phyloP scores from a whole-genome alignment of 2,329 filamentous ascomycete species.

The Nigrograna mackinnonii region DNA sequence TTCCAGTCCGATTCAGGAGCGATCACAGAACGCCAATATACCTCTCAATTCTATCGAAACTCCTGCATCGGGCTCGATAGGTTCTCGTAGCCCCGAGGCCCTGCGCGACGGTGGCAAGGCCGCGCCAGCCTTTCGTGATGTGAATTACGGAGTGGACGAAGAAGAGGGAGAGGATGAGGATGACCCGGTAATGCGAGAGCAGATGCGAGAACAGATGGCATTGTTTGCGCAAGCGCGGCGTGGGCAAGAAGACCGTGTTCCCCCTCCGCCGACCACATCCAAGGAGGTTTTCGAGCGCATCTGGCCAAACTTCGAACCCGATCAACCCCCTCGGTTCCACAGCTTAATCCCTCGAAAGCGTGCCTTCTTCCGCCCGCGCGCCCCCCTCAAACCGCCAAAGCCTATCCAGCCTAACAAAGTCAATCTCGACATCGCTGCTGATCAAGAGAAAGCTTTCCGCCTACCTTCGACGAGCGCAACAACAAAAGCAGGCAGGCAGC shows the following conservation, averaged over 20 bases:
- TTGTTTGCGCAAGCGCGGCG: conserved; percentile 32
- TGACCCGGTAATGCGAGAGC: conserved; percentile 34
- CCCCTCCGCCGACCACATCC: conserved; percentile 71
- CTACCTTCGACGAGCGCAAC: conserved; percentile 61
- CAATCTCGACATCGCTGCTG: conserved; percentile 80
- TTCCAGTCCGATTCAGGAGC: conserved; percentile 28
- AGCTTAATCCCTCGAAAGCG: conserved; percentile 81
- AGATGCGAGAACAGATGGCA: conserved; percentile 19
- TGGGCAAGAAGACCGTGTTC: conserved; percentile 52
- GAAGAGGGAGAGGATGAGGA: conserved; percentile 34
- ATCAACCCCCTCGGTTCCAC: conserved; percentile 76
- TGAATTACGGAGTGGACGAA: conserved; percentile 19
- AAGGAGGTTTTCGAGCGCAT: conserved; percentile 77
- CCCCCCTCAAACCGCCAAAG: conserved; percentile 77
- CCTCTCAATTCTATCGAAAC: conserved; percentile 38
- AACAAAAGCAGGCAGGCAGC: conserved; percentile 52
- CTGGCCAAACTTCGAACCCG: conserved; percentile 79
- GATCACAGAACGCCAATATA: conserved; percentile 39
- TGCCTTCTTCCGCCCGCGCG: conserved; percentile 77
- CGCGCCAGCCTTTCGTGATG: conserved; percentile 18
- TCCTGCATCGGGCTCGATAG: conserved; percentile 16
- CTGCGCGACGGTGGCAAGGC: conserved; percentile 17
- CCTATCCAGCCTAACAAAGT: conserved; percentile 85
- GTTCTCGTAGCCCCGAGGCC: conserved; percentile 18
- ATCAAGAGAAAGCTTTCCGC: conserved; percentile 85